These are phyloP conservation scores for Ophiocordyceps camponoti-rufipedis DNA, from an alignment of 2,329 filamentous ascomycete species.

Conservation along the genomic window DNA sequence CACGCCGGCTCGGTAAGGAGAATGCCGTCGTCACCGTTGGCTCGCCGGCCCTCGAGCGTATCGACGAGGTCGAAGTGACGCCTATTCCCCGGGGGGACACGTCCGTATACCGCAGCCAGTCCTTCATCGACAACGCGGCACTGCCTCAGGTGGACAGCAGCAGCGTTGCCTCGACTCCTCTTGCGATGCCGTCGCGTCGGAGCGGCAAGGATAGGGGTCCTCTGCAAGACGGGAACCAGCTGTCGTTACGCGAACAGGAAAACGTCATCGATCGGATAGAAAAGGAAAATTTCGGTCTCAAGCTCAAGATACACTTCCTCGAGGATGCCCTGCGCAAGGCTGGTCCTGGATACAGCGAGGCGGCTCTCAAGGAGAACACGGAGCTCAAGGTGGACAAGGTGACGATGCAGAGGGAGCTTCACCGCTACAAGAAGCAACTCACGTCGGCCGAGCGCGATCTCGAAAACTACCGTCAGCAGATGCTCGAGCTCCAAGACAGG, in stretches of 20 bases:
- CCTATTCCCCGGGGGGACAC: slow-evolving; percentile 56
- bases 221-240: slow-evolving; percentile 70
- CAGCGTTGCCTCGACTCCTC: slow-evolving; percentile 67
- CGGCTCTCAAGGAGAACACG: slow-evolving; percentile 82
- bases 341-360: slow-evolving; percentile 77
- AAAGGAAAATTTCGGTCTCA: slow-evolving; percentile 95
- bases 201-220: slow-evolving; percentile 42
- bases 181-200: slow-evolving; percentile 48
- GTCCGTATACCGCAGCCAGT: slow-evolving; percentile 50
- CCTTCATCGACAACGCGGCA: slow-evolving; percentile 44
- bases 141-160: slow-evolving; percentile 60
- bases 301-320: slow-evolving; percentile 92
- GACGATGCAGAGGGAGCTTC: slow-evolving; percentile 74
- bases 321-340: slow-evolving; percentile 78
- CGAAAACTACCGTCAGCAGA: slow-evolving; percentile 64
- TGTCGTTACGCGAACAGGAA: slow-evolving; percentile 88
- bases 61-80: slow-evolving; percentile 56
- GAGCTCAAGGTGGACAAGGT: slow-evolving; percentile 87
- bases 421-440: slow-evolving; percentile 71
- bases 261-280: slow-evolving; percentile 90
- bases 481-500: slow-evolving; percentile 67
- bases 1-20: slow-evolving; percentile 43
- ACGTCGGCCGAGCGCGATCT: slow-evolving; percentile 70
- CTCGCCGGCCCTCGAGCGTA: slow-evolving; percentile 52
- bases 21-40: slow-evolving; percentile 36